Evolutionary conservation across 495 filamentous ascomycete genomes (phyloP).

Genomic region (Cudoniella acicularis): DNA sequence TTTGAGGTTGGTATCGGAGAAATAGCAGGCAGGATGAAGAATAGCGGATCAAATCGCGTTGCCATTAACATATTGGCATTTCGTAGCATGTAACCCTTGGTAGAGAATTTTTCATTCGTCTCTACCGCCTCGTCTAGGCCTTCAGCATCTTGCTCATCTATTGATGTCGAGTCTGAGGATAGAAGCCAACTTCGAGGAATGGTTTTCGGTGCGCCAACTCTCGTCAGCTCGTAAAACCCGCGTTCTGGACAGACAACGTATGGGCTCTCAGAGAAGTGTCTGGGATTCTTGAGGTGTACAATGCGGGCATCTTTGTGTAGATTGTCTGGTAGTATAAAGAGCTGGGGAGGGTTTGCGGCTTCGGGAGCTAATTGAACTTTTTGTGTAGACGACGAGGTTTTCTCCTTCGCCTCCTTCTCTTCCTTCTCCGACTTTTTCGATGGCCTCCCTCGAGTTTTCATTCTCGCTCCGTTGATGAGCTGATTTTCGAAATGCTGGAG

Average conservation of each 20-base stretch:
- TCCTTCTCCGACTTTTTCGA: constrained; percentile 16
- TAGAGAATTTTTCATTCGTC: background rate
- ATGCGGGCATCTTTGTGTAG: constrained; percentile 62
- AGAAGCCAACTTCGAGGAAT: constrained; percentile 68
- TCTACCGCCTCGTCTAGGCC: constrained; percentile 12
- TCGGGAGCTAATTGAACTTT: constrained; percentile 27
- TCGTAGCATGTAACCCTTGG: constrained; percentile 38
- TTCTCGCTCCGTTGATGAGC: background rate
- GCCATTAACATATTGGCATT: constrained; percentile 72
- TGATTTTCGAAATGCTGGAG: background rate
- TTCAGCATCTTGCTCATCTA: constrained; percentile 3
- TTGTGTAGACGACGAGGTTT: background rate
- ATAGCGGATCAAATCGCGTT: constrained; percentile 79
- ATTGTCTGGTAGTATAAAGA: constrained; percentile 77
- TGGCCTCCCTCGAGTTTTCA: constrained; percentile 26
- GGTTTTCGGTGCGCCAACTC: constrained; percentile 59
- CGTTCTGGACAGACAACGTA: constrained; percentile 78
- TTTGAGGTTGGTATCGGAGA: constrained; percentile 33
- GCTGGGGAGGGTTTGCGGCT: constrained; percentile 49
- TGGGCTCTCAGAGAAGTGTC: constrained; percentile 56
- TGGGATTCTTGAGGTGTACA: constrained; percentile 75
- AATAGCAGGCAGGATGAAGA: constrained; percentile 72
- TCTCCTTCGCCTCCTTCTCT: constrained; percentile 7
- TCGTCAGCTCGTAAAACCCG: constrained; percentile 86
- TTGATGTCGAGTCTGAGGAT: constrained; percentile 20